A percentile compares a stretch with the other conserved stretches of the same genome.
Conservation (phyloP, 1,284 basidiomycete species). For the Fomitopsis schrenkii region DNA sequence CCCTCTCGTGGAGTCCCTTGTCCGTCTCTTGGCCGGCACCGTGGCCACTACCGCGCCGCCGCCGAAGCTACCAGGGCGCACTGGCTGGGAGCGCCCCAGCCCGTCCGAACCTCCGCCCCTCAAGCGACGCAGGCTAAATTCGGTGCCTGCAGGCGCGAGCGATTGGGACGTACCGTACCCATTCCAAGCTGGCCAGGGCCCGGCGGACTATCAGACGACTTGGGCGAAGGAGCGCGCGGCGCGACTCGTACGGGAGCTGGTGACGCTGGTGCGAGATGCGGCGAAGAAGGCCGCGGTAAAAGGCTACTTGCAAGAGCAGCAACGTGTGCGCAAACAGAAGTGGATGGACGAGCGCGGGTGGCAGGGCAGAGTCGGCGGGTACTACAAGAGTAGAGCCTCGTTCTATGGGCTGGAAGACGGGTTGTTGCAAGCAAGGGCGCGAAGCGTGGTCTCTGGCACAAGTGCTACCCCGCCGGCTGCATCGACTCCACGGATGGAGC, state of each 20-base stretch:
- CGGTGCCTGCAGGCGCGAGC: constrained; percentile 68
- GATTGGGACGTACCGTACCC: constrained; percentile 82
- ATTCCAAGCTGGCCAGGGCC: constrained; percentile 64
- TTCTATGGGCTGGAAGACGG: constrained; percentile 16
- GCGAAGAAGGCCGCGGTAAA: constrained; percentile 28
- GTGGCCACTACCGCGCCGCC: constrained; percentile 11
- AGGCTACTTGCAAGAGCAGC: constrained; percentile 16
- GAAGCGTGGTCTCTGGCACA: not conserved
- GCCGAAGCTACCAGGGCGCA: constrained; percentile 7
- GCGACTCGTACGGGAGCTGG: constrained; percentile 56
- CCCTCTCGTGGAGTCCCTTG: constrained; percentile 55
- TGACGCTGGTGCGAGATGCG: constrained; percentile 56
- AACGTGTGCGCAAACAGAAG: constrained; percentile 2
- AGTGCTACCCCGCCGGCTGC: not conserved
- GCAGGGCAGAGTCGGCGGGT: constrained; percentile 18
- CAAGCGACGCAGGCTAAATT: constrained; percentile 60
- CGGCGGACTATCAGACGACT: constrained; percentile 49
- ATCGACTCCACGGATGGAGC: not conserved
- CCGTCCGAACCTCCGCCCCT: constrained; percentile 24
- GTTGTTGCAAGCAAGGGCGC: not conserved
- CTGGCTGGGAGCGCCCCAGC: constrained; percentile 4
- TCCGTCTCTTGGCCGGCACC: constrained; percentile 38
- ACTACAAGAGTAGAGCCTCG: constrained; percentile 33
- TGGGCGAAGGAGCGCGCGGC: constrained; percentile 64
- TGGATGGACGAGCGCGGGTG: constrained; percentile 16